Conservation (phyloP, 495 filamentous ascomycete species). For the Penicillium riverlandense region DNA sequence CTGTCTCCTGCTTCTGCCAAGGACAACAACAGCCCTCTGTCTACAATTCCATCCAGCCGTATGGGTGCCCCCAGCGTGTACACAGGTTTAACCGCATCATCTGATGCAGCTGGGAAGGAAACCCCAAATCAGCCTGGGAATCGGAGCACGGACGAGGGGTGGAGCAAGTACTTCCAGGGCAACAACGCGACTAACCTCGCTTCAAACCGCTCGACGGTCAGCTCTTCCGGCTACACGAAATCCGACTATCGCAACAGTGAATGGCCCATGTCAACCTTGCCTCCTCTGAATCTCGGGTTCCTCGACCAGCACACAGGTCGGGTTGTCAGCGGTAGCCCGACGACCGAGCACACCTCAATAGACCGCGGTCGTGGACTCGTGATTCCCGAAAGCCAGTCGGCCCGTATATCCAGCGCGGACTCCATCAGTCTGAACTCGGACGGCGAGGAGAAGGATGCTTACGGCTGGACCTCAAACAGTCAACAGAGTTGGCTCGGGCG, state of each 20-base stretch:
- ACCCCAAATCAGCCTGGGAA: slow-evolving; percentile 26
- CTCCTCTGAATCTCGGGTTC: slow-evolving; percentile 29
- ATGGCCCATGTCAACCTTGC: slow-evolving; percentile 31
- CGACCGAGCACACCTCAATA: slow-evolving; percentile 46
- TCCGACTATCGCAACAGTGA: slow-evolving; percentile 30
- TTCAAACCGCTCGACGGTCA: slow-evolving; percentile 19
- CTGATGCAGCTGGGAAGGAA: no score
- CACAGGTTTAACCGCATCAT: slow-evolving; percentile 1
- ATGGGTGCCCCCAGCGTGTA: slow-evolving; percentile 18
- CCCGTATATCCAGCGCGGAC: slow-evolving; percentile 53
- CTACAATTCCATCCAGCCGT: slow-evolving; percentile 28
- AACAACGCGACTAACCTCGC: slow-evolving; percentile 39
- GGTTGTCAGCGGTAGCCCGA: slow-evolving; percentile 62
- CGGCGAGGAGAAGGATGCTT: slow-evolving; percentile 40
- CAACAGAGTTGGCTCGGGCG: slow-evolving; percentile 40
- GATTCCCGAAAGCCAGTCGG: slow-evolving; percentile 52
- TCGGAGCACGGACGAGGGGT: slow-evolving; percentile 49
- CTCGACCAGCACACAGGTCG: slow-evolving; percentile 38
- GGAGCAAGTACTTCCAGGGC: slow-evolving; percentile 54
- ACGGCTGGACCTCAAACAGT: slow-evolving; percentile 40
- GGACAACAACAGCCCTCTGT: slow-evolving; percentile 22
- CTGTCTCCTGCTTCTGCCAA: slow-evolving; percentile 4
- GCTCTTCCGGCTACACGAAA: slow-evolving; percentile 20
- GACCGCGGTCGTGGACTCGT: slow-evolving; percentile 27
- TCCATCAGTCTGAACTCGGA: slow-evolving; percentile 51